Conservation (phyloP, 2,329 filamentous ascomycete genomes). For the Sporothrix brunneoviolacea region DNA sequence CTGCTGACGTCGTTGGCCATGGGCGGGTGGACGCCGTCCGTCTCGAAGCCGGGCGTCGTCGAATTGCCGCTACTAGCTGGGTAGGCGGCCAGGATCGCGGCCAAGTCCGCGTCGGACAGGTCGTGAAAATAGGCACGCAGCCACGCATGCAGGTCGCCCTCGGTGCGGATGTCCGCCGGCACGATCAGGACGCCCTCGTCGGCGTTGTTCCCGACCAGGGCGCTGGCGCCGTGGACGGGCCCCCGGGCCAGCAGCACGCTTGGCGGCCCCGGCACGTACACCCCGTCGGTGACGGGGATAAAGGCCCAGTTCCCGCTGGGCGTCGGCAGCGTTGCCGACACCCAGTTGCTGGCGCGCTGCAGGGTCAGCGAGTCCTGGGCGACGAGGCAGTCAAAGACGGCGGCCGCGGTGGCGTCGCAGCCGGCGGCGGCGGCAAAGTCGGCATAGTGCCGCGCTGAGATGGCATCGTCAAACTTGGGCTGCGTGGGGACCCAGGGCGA, state of each 20-base stretch:
- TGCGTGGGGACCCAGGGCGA: constrained; percentile 43
- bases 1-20: constrained; percentile 20
- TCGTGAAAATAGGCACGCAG: constrained; percentile 33
- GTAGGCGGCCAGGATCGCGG: background rate
- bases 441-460: constrained; percentile 39
- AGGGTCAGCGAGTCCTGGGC: constrained; percentile 25
- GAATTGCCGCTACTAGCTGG: background rate
- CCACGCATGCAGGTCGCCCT: constrained; percentile 32
- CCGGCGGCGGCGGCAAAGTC: constrained; percentile 36
- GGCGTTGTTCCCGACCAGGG: constrained; percentile 33
- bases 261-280: constrained; percentile 26
- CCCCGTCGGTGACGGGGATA: constrained; percentile 30
- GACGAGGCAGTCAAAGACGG: constrained; percentile 20
- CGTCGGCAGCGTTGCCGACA: constrained; percentile 17
- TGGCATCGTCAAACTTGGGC: constrained; percentile 38
- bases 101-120: background rate
- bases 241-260: constrained; percentile 23
- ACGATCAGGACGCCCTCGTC: constrained; percentile 43
- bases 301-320: constrained; percentile 22
- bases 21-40: constrained; percentile 25
- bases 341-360: constrained; percentile 21
- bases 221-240: constrained; percentile 24
- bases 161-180: constrained; percentile 36
- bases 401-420: constrained; percentile 26
- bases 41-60: constrained; percentile 25